Percentiles rank a stretch among this genome's conserved stretches.
phyloP scores from a whole-genome alignment of 768 basidiomycete genomes.

The Favolaschia claudopus region DNA sequence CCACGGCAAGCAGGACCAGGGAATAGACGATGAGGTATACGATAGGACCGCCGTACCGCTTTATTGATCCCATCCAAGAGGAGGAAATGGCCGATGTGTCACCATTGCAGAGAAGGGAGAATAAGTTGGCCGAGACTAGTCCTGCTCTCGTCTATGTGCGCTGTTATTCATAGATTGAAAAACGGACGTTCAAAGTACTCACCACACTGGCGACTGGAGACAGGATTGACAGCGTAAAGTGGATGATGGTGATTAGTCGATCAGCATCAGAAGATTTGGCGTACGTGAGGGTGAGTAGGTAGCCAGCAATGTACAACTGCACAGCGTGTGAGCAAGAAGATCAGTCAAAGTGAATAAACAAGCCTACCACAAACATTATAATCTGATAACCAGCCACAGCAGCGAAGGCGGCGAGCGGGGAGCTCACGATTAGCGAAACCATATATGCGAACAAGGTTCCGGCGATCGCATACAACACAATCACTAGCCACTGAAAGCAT shows the following conservation, averaged over 20 bases:
- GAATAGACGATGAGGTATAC: slow-evolving; percentile 70
- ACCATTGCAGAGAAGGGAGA: slow-evolving; percentile 73
- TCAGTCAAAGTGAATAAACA: background rate
- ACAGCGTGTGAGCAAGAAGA: background rate
- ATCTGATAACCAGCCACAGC: slow-evolving; percentile 75
- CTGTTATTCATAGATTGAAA: slow-evolving; percentile 1
- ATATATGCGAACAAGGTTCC: slow-evolving; percentile 76
- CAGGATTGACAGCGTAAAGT: slow-evolving; percentile 73
- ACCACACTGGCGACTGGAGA: slow-evolving; percentile 75
- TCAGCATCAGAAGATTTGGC: slow-evolving; percentile 63
- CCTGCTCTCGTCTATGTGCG: slow-evolving; percentile 62
- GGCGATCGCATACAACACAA: slow-evolving; percentile 73
- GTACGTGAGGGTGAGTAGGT: slow-evolving; percentile 77
- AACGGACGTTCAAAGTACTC: slow-evolving; percentile 34
- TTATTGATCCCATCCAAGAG: slow-evolving; percentile 58
- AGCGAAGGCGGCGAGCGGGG: slow-evolving; percentile 78
- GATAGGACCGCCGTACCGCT: slow-evolving; percentile 76
- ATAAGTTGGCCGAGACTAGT: slow-evolving; percentile 78
- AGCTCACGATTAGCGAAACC: slow-evolving; percentile 62
- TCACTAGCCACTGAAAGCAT: slow-evolving; percentile 64
- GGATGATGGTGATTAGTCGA: slow-evolving; percentile 64
- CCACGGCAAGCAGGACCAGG: slow-evolving; percentile 62
- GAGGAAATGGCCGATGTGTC: slow-evolving; percentile 50
- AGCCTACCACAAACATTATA: slow-evolving; percentile 71
- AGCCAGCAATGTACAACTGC: slow-evolving; percentile 72